Conservation (phyloP, 1,139 yeast genomes). For the Scheffersomyces insectosa region DNA sequence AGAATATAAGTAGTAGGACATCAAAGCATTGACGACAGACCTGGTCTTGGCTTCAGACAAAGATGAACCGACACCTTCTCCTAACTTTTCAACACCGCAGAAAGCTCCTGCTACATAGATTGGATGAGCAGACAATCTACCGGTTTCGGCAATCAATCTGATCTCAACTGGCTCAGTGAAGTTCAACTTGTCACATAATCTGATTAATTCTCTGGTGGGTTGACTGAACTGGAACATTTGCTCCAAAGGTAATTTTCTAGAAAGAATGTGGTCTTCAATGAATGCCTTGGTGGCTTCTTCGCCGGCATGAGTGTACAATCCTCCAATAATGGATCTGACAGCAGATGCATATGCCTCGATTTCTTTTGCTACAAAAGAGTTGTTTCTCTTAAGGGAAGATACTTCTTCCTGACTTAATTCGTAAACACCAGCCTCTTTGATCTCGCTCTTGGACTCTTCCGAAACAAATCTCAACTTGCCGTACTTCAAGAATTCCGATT, state of each 20-base stretch:
- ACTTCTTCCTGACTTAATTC: constrained; percentile 42
- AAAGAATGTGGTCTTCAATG: constrained; percentile 69
- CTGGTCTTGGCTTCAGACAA: constrained; percentile 89
- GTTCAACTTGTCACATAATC: constrained; percentile 77
- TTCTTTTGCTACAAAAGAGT: constrained; percentile 30
- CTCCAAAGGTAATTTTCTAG: constrained; percentile 74
- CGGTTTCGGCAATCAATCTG: constrained; percentile 88
- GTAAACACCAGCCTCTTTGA: constrained; percentile 51
- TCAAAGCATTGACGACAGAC: constrained; percentile 87
- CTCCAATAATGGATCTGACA: constrained; percentile 73
- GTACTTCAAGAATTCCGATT: constrained; percentile 60
- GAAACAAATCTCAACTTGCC: constrained; percentile 63
- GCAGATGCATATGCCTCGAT: constrained; percentile 53
- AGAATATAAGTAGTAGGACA: constrained; percentile 88
- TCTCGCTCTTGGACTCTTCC: constrained; percentile 34
- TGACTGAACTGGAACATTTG: constrained; percentile 77
- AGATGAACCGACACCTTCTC: constrained; percentile 96
- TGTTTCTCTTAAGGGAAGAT: constrained; percentile 7
- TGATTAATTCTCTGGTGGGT: constrained; percentile 83
- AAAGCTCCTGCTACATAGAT: constrained; percentile 91
- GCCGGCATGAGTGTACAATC: constrained; percentile 66
- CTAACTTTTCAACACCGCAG: constrained; percentile 77
- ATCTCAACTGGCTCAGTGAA: constrained; percentile 70
- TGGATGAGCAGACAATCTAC: constrained; percentile 82
- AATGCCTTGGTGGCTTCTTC: constrained; percentile 62